Conservation (phyloP, 2,329 filamentous ascomycete genomes). For the Dendryphion nanum region DNA sequence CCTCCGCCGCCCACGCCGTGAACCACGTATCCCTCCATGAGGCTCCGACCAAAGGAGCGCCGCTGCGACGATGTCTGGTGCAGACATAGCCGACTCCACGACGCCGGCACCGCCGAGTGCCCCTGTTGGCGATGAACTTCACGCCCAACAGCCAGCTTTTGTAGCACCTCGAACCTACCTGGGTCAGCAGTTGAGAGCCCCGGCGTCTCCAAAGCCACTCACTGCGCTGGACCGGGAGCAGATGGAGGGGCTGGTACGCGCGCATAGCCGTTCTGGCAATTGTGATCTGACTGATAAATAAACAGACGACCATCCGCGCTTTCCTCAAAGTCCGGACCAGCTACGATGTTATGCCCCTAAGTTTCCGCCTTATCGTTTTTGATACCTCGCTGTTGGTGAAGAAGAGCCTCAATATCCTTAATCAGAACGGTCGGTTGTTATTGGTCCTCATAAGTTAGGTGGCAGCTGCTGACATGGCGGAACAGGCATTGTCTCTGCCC, state of each 20-base stretch:
- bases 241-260: conserved; percentile 71
- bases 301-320: conserved; percentile 82
- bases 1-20: conserved; percentile 7
- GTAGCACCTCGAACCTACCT: conserved; percentile 41
- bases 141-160: conserved; percentile 26
- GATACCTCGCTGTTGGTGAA: conserved; percentile 94
- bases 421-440: conserved; percentile 75
- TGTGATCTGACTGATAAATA: neutral
- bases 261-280: neutral
- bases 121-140: conserved; percentile 24
- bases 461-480: too few relatives aligned
- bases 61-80: conserved; percentile 39
- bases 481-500: conserved; percentile 92
- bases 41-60: conserved; percentile 32
- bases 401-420: conserved; percentile 93
- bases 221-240: conserved; percentile 73
- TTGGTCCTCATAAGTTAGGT: too few relatives aligned
- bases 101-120: conserved; percentile 16
- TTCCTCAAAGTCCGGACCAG: conserved; percentile 96
- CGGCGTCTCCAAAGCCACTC: conserved; percentile 38
- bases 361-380: conserved; percentile 92
- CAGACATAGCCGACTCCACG: conserved; percentile 31
- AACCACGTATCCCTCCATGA: conserved; percentile 31
- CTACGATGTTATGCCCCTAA: conserved; percentile 95
- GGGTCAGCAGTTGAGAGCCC: conserved; percentile 22